Evolutionary conservation across 257 asterid genomes (phyloP).

Genomic region (Capsicum pubescens): DNA sequence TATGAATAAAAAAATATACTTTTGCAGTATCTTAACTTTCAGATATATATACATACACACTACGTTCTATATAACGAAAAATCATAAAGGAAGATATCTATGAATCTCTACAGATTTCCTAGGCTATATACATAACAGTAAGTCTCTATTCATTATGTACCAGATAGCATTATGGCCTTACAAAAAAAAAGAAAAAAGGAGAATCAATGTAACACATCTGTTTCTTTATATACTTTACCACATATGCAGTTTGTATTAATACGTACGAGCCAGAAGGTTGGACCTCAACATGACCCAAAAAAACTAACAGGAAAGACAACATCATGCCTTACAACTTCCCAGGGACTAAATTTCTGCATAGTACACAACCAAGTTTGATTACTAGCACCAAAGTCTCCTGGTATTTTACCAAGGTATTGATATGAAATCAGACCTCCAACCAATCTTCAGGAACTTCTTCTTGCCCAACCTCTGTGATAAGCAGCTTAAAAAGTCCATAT

Average conservation of each 20-base stretch:
- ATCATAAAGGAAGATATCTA: too few species aligned
- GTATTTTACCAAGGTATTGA: conserved; percentile 6
- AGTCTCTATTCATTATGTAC: too few species aligned
- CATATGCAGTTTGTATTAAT: conserved; percentile 34
- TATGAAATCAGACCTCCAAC: conserved; percentile 77
- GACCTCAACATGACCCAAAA: conserved; percentile 94
- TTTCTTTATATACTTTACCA: conserved; percentile 21
- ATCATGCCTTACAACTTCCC: conserved; percentile 97
- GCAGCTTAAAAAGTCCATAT: conserved; percentile 95
- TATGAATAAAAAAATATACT: too few species aligned
- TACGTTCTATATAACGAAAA: too few species aligned
- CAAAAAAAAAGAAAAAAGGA: too few species aligned
- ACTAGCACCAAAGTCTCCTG: conserved; percentile 24
- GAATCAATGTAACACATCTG: not conserved
- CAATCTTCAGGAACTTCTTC: conserved; percentile 70
- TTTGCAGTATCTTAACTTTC: too few species aligned
- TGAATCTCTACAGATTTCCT: too few species aligned
- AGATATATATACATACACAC: too few species aligned
- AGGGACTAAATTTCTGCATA: conserved; percentile 94
- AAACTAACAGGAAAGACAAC: conserved; percentile 86
- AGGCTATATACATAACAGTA: too few species aligned
- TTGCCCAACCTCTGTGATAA: conserved; percentile 81
- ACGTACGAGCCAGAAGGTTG: conserved; percentile 88
- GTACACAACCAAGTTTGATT: conserved; percentile 32
- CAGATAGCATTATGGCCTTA: not conserved